Evolutionary conservation across 306 rosid genomes (phyloP), one percentile per base, ranked within the genome.

Genomic region (Prunus kanzakura): DNA sequence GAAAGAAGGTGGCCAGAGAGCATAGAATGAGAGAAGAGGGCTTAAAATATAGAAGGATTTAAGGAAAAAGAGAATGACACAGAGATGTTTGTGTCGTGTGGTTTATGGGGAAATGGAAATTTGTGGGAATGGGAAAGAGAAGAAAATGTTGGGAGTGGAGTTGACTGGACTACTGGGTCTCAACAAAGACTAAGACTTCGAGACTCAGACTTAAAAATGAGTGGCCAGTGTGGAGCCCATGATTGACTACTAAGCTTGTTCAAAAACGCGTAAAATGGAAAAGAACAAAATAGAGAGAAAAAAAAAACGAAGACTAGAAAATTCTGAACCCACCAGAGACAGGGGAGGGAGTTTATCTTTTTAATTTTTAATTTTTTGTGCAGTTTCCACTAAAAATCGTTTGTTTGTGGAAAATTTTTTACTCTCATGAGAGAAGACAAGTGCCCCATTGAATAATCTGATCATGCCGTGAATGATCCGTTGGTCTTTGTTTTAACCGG

Each of bases 91-190:
- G 43, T 38, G 9, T 38, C 8, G 43, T 6, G 43, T 38, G 43
- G 43, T 7, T 1, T 32, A 7, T 38, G 43, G 43, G 43, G 43
- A 38, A 38, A 38, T 38, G 43, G 43, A 38, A 38, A 38, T 38
- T 38, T 38, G 43, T 7, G 9, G 43, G 2, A 38, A 38, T 38
- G 43, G 2, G 43, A 38, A 6, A 7, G 43, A 7, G 1, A 38
- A 38, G 9, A 38, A 38, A 38, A 38, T 50, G 50, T 68, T 41
- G 67, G 64, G 70, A 68, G 77, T 82, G 75, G 80, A 76, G 83
- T 85, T 85, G 88, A 79, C 82, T 73, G 79, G 76, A 14, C 29
- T 68, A 23, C 43, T 62, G 27, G 56, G 4, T 14, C 41, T 27
- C 8, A 4, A 3, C 12, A 46, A 54, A 57, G 35, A 12, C 45